These are phyloP conservation scores for Exophiala sideris DNA, from an alignment of 2,329 filamentous ascomycete species.

Conservation along the genomic window DNA sequence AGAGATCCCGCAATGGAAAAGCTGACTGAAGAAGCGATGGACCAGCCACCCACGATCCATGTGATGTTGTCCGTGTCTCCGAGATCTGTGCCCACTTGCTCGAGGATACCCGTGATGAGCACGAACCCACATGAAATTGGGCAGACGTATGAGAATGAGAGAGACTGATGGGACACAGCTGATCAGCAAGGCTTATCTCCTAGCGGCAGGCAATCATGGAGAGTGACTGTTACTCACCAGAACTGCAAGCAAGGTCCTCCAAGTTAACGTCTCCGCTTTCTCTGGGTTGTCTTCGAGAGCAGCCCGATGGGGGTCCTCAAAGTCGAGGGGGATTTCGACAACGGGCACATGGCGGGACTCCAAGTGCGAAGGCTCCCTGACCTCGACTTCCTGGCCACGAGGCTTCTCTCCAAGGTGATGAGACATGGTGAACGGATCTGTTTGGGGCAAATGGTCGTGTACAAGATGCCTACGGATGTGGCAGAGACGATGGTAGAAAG, in stretches of 20 bases:
- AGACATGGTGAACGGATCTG: not conserved
- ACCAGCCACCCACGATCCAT: conserved; percentile 1
- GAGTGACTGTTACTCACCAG: not conserved
- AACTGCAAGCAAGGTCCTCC: conserved; percentile 14
- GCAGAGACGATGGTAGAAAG: no score
- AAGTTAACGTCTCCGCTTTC: conserved; percentile 10
- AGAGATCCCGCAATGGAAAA: conserved; percentile 3
- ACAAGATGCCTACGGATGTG: not conserved
- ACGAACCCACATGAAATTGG: conserved; percentile 33
- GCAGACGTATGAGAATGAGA: conserved; percentile 16
- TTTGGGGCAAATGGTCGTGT: not conserved
- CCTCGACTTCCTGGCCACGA: not conserved
- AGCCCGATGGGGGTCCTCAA: conserved; percentile 19
- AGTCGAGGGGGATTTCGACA: conserved; percentile 4
- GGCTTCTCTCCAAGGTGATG: not conserved
- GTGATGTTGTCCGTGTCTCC: not conserved
- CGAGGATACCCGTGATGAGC: conserved; percentile 20
- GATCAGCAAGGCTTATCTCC: not conserved
- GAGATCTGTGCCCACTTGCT: not conserved
- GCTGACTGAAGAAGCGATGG: not conserved
- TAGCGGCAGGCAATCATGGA: not conserved
- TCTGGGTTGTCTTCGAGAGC: conserved; percentile 21
- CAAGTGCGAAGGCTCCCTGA: not conserved
- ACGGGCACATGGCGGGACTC: not conserved
- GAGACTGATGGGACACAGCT: conserved; percentile 6